Evolutionary conservation across 2,329 filamentous ascomycete species (phyloP).

Genomic region (Colletotrichum brevisporum): DNA sequence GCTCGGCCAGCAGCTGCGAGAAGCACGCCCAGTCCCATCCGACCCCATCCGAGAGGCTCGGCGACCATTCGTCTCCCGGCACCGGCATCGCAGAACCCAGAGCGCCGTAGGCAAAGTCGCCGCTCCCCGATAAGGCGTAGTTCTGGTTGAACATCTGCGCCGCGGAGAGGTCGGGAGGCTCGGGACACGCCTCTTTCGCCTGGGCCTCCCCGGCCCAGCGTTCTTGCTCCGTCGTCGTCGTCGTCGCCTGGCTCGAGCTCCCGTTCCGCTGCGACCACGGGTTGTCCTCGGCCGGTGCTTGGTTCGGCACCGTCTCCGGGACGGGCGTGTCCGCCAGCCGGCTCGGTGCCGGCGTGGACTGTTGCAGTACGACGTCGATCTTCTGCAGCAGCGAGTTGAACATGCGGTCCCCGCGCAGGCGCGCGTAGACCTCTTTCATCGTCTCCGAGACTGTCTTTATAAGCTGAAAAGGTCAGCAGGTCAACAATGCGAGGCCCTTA

Average conservation of each 20-base stretch:
- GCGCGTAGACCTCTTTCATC: conserved; percentile 23
- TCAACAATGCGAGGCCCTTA: background rate
- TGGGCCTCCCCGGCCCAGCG: background rate
- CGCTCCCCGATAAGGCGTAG: background rate
- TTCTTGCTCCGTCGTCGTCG: background rate
- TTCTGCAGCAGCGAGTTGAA: conserved; percentile 28
- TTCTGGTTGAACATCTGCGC: conserved; percentile 17
- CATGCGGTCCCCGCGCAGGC: background rate
- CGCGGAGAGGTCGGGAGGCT: background rate
- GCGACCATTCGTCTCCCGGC: conserved; percentile 25
- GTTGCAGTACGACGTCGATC: conserved; percentile 13
- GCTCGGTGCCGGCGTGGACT: background rate
- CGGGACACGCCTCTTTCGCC: background rate
- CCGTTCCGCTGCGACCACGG: background rate
- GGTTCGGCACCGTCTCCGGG: background rate
- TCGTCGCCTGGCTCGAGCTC: background rate
- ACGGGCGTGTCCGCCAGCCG: background rate
- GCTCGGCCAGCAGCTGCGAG: conserved; percentile 10
- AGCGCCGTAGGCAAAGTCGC: conserved; percentile 4
- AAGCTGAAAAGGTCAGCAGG: background rate
- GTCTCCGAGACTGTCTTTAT: conserved; percentile 19
- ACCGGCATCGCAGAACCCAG: conserved; percentile 4
- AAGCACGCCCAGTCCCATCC: conserved; percentile 37
- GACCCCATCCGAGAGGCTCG: conserved; percentile 26
- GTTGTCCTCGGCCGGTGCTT: background rate